Evolutionary conservation across 768 basidiomycete species (phyloP).

Genomic region (Tricholoma hemisulphureum): DNA sequence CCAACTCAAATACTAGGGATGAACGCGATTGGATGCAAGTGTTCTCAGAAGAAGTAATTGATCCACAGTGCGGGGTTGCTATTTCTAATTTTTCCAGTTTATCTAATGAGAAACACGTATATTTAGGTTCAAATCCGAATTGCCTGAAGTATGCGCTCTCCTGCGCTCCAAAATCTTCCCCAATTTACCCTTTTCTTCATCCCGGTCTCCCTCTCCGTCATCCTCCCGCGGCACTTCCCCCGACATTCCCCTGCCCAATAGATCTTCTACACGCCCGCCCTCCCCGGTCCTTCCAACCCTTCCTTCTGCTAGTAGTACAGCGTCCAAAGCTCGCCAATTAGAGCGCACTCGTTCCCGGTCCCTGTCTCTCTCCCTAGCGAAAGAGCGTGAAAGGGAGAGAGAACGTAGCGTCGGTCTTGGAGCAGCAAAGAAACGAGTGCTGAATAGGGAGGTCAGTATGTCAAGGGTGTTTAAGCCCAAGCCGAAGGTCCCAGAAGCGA

Average conservation of each 20-base stretch:
- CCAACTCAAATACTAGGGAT: constrained; percentile 16
- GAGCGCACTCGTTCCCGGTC: constrained; percentile 54
- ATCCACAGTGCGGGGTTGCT: constrained; percentile 49
- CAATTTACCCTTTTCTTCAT: constrained; percentile 45
- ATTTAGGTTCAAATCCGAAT: constrained; percentile 51
- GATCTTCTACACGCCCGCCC: constrained; percentile 8
- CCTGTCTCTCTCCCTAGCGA: constrained; percentile 67
- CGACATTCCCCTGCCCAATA: constrained; percentile 3
- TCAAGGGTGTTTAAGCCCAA: constrained; percentile 62
- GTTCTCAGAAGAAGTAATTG: constrained; percentile 68
- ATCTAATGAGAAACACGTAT: not conserved
- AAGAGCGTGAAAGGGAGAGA: constrained; percentile 47
- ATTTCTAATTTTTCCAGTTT: not conserved
- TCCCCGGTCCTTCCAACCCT: constrained; percentile 24
- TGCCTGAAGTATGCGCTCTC: constrained; percentile 55
- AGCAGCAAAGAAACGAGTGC: constrained; percentile 45
- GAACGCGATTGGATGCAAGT: constrained; percentile 72
- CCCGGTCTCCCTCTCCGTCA: constrained; percentile 12
- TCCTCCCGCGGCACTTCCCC: constrained; percentile 34
- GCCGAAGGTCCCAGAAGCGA: constrained; percentile 25
- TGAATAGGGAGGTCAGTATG: constrained; percentile 80
- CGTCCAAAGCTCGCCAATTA: constrained; percentile 16
- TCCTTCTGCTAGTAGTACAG: constrained; percentile 6
- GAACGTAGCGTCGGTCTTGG: constrained; percentile 35
- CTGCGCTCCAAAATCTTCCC: constrained; percentile 69